Base-by-base conservation (phyloP, 2,329 filamentous ascomycete species). In the Fusarium ramigenum region DNA sequence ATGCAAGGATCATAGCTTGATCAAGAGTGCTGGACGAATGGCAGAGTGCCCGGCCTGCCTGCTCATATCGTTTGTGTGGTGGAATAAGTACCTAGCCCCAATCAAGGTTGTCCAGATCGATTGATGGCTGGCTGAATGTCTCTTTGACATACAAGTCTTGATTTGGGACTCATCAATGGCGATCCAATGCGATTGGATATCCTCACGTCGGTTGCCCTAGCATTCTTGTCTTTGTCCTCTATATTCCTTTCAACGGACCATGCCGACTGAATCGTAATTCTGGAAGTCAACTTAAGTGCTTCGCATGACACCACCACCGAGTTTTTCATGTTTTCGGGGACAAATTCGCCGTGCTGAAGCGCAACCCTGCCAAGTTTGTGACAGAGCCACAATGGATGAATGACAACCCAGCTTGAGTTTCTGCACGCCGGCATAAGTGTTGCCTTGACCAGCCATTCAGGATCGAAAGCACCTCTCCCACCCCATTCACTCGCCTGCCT, bases 381-480 rank as follows among this genome's bases (percentile, higher is more conserved):
- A 37, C 63, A 40, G 68, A 49, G 67, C 65, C 70, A 57, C 73
- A 67, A 77, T 47, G 60, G 63, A 63, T 36, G 42, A 52, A 75
- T 60, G 74, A 65, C 66, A 69, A 54, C 66, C 63, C 66, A 67
- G 57, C 72, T 61, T 63, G 71, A 42, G 47, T 56, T 66, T 69
- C 65, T 76, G 73, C 75, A 72, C 53, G 63, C 39, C 64, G 60
- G 42, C 69, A 66, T 50, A 70, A 67, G 61, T 70, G 54, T 65
- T 63, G 61, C 63, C 60, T 60, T 60, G 58, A 28, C 43, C 52
- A 69, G 56, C 76, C 76, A 78, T 62, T 78, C 73, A 78, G 58
- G 62, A 72, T 61, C 69, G 65, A 72, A 68, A 46, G 67, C 47
- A 32, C 69, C 66, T 62, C 65, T 72, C 69, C 72, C 60, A 66